Base-by-base conservation (phyloP, 345 rosid genomes). In the Camelina sativa region DNA sequence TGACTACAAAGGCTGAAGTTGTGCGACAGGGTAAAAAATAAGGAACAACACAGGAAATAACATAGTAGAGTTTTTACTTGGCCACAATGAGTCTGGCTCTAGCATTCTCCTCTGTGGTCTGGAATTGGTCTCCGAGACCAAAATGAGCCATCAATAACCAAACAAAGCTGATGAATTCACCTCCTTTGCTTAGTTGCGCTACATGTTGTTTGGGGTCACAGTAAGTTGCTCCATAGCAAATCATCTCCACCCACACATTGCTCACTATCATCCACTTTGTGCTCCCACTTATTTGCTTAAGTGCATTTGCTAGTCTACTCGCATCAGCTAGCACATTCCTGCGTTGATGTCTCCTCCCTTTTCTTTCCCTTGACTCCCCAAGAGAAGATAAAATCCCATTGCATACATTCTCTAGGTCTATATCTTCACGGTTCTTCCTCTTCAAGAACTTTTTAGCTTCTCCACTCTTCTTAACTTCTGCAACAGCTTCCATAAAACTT, bases 81-180 rank as follows among this genome's bases (percentile, higher is more conserved):
- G 74, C 67, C 40, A 83, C 80, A 28, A 85, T 56, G 32, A 83
- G 22, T 65, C 77, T 83, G 11, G 80, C 79, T 61, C 82, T 58
- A 8, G 74, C 77, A 60, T 81, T 77, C 17, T 78, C 82, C 32
- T 80, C 82, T 0, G 81, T 83, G 25, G 74, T 81, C 43, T 85
- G 86, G 79, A 82, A 85, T 66, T 85, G 84, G 15, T 78, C 73
- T 6, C 82, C 83, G 0, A 88, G 67, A 2, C 96, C 87, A 25
- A 90, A 76, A 74, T 90, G 93, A 43, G 87, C 85, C 89, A 88
- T 88, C 74, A 88, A 65, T 41, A 90, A 34, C 91, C 93, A 85
- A 67, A 88, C 82, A 65, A 80, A 76, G 11, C 83, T 80, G 12
- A 90, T 12, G 1, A 88, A 78, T 78, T 85, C 85, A 8, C 96